phyloP scores from a whole-genome alignment of 257 asterid species.

The Ajuga chamaepitys region DNA sequence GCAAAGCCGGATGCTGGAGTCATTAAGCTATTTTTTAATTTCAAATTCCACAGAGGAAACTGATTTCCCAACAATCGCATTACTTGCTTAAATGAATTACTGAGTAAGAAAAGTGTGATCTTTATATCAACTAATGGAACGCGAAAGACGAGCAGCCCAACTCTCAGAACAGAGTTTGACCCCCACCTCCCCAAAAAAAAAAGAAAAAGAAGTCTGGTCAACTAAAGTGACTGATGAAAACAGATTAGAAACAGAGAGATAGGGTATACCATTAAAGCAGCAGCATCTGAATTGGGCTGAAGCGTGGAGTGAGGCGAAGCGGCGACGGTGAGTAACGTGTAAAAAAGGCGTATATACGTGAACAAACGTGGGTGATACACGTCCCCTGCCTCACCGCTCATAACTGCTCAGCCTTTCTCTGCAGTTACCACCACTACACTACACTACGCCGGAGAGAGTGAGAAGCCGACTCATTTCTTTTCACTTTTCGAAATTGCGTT shows the following conservation, averaged over 20 bases:
- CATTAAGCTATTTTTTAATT: neutral
- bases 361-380: slow-evolving; percentile 9
- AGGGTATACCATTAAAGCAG: slow-evolving; percentile 13
- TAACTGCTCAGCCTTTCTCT: no score
- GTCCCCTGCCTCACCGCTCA: neutral
- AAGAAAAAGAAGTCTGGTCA: neutral
- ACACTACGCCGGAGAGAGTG: no score
- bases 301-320: slow-evolving; percentile 3
- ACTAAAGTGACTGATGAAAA: neutral
- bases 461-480: no score
- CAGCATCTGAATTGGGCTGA: neutral
- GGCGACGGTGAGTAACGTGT: neutral
- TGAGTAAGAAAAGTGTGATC: no score
- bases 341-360: slow-evolving; percentile 4
- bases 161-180: neutral
- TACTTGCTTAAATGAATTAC: no score
- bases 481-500: no score
- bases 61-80: neutral
- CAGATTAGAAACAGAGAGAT: neutral
- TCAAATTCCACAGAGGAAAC: neutral
- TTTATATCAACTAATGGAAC: no score
- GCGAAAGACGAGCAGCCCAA: neutral
- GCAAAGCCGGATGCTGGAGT: neutral
- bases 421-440: no score
- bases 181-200: neutral